Base-by-base conservation (phyloP, 805 yeast species). In the Yarrowia sp. region DNA sequence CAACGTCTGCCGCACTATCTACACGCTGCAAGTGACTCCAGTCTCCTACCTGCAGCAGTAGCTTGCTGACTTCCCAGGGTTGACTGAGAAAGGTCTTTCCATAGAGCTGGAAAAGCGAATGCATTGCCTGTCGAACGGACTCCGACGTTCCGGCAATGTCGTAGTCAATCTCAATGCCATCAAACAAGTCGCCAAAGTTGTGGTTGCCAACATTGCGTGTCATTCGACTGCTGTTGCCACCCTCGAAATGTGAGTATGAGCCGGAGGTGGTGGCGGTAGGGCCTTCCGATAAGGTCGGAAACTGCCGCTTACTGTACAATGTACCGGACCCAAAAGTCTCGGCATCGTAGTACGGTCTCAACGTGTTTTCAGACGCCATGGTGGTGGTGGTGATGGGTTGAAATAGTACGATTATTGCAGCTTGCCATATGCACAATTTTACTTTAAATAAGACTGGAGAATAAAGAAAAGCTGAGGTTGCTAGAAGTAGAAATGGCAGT, bases 21-120 rank as follows among this genome's bases (percentile, higher is more conserved):
- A 48, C 40, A 21, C 59, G 22, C 44, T 48, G 30, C 40, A 58
- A 24, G 9, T 30, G 32, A 4, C 35, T 28, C 73, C 75, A 74
- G 33, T 82, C 83, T 3, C 96, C 96, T 14, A 90, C 88, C 74
- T 95, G 98, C 65, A 92, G 76, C 28, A 92, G 79, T 68, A 90
- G 80, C 64, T 93, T 81, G 5, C 89, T 84, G 17, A 90, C 88
- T 70, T 93, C 98, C 74, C 92, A 87, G 1, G 99, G 98, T 75
- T 95, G 98, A 19, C 90, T 83, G 9, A 89, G 72, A 33, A 91
- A 74, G 49, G 87, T 84, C 66, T 85, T 85, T 64, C 85, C 74
- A 77, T 95, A 93, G 68, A 86, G 87, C 68, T 84, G 84, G 59
- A 86, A 70, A 67, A 90, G 84, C 49, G 88, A 84, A 72, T 82